Conservation (phyloP, 2,329 filamentous ascomycete genomes). For the Huntiella moniliformis region DNA sequence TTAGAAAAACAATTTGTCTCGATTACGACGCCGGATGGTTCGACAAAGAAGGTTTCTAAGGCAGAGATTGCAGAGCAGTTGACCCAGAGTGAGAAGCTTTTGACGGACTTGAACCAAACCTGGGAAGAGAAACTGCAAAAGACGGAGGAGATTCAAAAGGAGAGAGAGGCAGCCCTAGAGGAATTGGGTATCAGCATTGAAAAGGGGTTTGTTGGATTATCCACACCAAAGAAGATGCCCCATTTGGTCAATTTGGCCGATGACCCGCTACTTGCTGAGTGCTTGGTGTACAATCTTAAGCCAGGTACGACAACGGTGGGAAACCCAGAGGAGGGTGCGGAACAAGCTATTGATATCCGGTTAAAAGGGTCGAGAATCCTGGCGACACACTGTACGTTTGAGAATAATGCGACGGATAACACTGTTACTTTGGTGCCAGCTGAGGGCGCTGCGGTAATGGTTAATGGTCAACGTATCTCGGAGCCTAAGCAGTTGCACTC, state of each 20-base stretch:
- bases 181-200: conserved; percentile 97
- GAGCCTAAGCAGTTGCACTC: conserved; percentile 74
- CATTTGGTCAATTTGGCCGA: conserved; percentile 97
- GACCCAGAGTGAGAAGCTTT: conserved; percentile 87
- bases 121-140: conserved; percentile 95
- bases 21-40: conserved; percentile 70
- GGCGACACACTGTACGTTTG: conserved; percentile 81
- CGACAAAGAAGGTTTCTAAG: conserved; percentile 88
- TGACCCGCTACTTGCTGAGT: conserved; percentile 82
- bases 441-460: conserved; percentile 93
- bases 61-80: conserved; percentile 95
- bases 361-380: conserved; percentile 87
- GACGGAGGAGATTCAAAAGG: conserved; percentile 94
- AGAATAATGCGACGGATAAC: conserved; percentile 76
- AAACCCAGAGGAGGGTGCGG: conserved; percentile 69
- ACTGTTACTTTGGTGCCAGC: conserved; percentile 78
- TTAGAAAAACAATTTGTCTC: conserved; percentile 92
- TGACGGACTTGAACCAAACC: conserved; percentile 90
- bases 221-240: conserved; percentile 97
- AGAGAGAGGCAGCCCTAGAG: conserved; percentile 83
- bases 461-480: conserved; percentile 80
- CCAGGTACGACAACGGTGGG: conserved; percentile 86
- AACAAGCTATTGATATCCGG: conserved; percentile 65
- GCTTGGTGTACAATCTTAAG: conserved; percentile 94
- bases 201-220: conserved; percentile 88